Evolutionary conservation across 163 green algal species (phyloP).

Genomic region (Chloromonas sp.): DNA sequence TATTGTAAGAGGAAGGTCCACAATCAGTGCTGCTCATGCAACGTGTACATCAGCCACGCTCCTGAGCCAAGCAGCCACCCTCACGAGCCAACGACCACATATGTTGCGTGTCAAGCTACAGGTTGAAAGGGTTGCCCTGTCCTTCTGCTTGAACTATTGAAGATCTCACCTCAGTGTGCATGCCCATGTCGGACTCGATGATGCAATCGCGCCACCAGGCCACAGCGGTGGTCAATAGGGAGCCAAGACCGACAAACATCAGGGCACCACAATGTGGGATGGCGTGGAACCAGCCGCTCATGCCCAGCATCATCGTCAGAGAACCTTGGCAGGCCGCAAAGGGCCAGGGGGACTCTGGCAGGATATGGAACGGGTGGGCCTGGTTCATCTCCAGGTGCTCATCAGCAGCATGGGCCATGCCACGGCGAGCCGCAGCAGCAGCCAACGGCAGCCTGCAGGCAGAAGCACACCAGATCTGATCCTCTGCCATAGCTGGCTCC

Average conservation of each 20-base stretch:
- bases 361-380: slow-evolving; percentile 37
- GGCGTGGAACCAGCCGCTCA: slow-evolving; percentile 37
- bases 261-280: slow-evolving; percentile 22
- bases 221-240: slow-evolving; percentile 13
- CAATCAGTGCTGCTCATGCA: too few species aligned
- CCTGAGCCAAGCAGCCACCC: too few species aligned
- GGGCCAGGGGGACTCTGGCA: slow-evolving; percentile 34
- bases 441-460: background rate
- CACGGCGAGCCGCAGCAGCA: slow-evolving; percentile 4
- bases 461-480: background rate
- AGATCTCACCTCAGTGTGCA: slow-evolving; percentile 36
- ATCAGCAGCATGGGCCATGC: slow-evolving; percentile 22
- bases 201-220: slow-evolving; percentile 46
- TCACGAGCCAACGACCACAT: too few species aligned
- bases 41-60: too few species aligned
- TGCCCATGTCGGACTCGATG: slow-evolving; percentile 46
- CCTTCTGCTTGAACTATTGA: too few species aligned
- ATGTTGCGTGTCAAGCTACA: too few species aligned
- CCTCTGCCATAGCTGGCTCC: too few species aligned
- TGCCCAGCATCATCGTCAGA: slow-evolving; percentile 18
- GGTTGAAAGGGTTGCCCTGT: too few species aligned
- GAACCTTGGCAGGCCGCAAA: slow-evolving; percentile 20
- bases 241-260: slow-evolving; percentile 24
- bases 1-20: too few species aligned
- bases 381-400: slow-evolving; percentile 10